Evolutionary conservation across 2,329 filamentous ascomycete genomes (phyloP).

Genomic region (Epichloe bromicola): DNA sequence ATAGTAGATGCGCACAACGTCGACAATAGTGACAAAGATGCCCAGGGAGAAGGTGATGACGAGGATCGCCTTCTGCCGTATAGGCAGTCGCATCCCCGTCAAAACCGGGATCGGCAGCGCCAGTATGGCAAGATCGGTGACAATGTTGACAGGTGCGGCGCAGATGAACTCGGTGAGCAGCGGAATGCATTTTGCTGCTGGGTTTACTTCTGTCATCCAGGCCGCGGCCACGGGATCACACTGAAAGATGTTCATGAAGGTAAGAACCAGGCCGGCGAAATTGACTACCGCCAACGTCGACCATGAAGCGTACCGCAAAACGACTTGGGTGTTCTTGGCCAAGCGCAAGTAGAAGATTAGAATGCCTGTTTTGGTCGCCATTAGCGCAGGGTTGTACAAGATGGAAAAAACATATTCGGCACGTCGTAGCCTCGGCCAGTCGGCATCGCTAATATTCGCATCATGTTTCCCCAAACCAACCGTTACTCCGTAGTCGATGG

Average conservation of each 20-base stretch:
- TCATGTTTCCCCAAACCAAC: constrained; percentile 60
- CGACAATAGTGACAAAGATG: constrained; percentile 76
- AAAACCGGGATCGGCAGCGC: constrained; percentile 80
- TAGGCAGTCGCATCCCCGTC: constrained; percentile 72
- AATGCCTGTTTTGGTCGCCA: constrained; percentile 88
- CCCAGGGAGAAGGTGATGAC: constrained; percentile 78
- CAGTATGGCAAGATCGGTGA: constrained; percentile 79
- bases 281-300: constrained; percentile 67
- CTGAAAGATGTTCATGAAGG: constrained; percentile 78
- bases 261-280: constrained; percentile 62
- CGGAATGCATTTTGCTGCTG: constrained; percentile 36
- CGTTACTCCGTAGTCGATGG: constrained; percentile 49
- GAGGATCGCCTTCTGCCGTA: constrained; percentile 76
- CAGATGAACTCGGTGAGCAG: constrained; percentile 51
- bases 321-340: constrained; percentile 60
- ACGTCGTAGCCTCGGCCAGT: constrained; percentile 39
- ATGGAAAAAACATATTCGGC: constrained; percentile 54
- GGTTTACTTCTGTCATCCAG: constrained; percentile 34
- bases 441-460: constrained; percentile 36
- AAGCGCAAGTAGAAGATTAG: constrained; percentile 80
- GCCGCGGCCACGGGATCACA: constrained; percentile 63
- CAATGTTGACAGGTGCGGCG: constrained; percentile 81
- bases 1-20: constrained; percentile 82
- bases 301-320: constrained; percentile 75
- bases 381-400: constrained; percentile 71